Conservation (phyloP, 1,139 yeast genomes). For the Casaregolazyma lundiana region DNA sequence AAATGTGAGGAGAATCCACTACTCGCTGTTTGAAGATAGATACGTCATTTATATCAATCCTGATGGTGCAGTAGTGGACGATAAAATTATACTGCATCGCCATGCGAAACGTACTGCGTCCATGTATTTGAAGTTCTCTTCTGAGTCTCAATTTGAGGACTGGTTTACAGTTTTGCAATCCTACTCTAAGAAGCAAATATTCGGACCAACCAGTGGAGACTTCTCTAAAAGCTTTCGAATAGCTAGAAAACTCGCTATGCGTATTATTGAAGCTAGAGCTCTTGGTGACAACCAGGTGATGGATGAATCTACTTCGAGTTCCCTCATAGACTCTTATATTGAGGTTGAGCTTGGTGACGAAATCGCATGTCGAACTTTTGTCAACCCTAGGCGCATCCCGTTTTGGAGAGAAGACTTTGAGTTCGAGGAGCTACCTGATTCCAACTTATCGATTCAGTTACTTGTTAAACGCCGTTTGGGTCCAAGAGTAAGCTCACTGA, state of each 20-base stretch:
- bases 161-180: slow-evolving; percentile 76
- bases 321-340: slow-evolving; percentile 38
- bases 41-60: slow-evolving; percentile 39
- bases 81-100: slow-evolving; percentile 6
- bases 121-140: slow-evolving; percentile 42
- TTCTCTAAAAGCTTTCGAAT: slow-evolving; percentile 43
- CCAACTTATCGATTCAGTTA: slow-evolving; percentile 22
- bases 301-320: slow-evolving; percentile 11
- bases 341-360: slow-evolving; percentile 53
- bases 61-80: slow-evolving; percentile 14
- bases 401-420: slow-evolving; percentile 57
- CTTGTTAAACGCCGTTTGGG: slow-evolving; percentile 22
- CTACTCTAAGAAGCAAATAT: slow-evolving; percentile 58
- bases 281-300: slow-evolving; percentile 13
- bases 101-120: background rate
- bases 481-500: slow-evolving; percentile 27
- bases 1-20: slow-evolving; percentile 65
- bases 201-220: slow-evolving; percentile 35
- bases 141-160: slow-evolving; percentile 71
- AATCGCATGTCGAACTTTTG: slow-evolving; percentile 55
- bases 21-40: slow-evolving; percentile 57
- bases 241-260: slow-evolving; percentile 49
- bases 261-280: slow-evolving; percentile 66
- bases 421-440: slow-evolving; percentile 36
- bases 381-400: slow-evolving; percentile 43